Evolutionary conservation across 1,139 yeast genomes (phyloP), one percentile per base, ranked within the genome.

Genomic region (Saccharomyces hybrid): DNA sequence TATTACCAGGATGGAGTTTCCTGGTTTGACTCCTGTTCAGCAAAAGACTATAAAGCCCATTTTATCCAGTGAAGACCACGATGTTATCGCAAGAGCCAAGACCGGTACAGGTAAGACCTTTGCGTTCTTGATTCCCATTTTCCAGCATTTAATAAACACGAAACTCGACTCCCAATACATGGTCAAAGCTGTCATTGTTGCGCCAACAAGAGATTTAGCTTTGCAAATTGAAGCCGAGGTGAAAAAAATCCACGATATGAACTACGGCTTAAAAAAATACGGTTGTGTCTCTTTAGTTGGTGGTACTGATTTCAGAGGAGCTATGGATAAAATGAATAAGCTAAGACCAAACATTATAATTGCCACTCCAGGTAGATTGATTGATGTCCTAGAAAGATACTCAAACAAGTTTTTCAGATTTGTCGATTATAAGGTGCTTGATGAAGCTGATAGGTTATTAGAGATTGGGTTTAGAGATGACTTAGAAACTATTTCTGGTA

Each of bases 61-160:
- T 56, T 73, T 88, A 54, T 67, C 77, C 24, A 72, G 75, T 44
- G 78, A 80, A 42, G 73, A 78, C 47, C 70, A 69, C 11, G 91
- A 95, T 60, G 75, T 89, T 54, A 90, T 90, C 27, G 93, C 88
- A 41, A 79, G 95, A 62, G 97, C 97, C 38, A 88, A 88, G 69
- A 91, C 98, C 4, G 98, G 97, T 67, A 90, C 97, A 0, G 98
- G 97, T 66, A 91, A 91, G 70, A 91, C 97, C 0, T 81, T 88
- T 57, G 95, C 97, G 0, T 91, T 88, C 68, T 82, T 90, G 58
- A 75, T 90, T 50, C 97, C 97, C 2, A 75, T 88, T 6, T 73
- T 90, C 49, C 86, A 88, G 66, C 78, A 78, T 54, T 76, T 79
- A 41, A 61, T 78, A 19, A 73, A 73, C 50, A 69, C 72, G 28